A percentile compares a stretch with the other conserved stretches of the same genome.
Conservation (phyloP, 495 filamentous ascomycete genomes). For the Annulohypoxylon bovei region DNA sequence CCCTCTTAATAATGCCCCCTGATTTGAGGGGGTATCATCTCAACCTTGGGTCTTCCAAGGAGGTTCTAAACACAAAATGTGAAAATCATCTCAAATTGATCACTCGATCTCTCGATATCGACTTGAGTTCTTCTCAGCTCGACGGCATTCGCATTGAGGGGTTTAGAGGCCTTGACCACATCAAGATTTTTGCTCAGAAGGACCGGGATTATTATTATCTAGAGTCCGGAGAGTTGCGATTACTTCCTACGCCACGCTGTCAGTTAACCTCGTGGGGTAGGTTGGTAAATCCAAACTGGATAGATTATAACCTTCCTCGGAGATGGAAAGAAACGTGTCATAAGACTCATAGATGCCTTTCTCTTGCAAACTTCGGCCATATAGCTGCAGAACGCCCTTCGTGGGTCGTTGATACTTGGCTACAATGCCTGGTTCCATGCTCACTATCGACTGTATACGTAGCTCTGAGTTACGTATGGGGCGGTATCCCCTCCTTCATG, state of each 20-base stretch:
- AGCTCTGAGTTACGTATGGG: not conserved
- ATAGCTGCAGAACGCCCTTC: not conserved
- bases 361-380: not conserved
- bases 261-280: not conserved
- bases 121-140: not conserved
- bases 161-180: not conserved
- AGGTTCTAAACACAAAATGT: not conserved
- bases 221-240: not conserved
- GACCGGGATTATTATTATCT: not conserved
- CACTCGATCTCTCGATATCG: not conserved
- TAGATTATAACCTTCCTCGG: not conserved
- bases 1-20: not conserved
- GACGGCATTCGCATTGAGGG: not conserved
- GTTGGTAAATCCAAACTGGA: not conserved
- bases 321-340: not conserved
- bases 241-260: not conserved
- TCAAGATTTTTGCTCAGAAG: not conserved
- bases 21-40: not conserved
- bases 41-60: not conserved
- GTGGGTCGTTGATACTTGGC: not conserved
- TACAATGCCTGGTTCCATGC: not conserved
- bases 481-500: not conserved
- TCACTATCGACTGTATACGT: not conserved
- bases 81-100: not conserved
- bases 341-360: not conserved